A percentile compares a stretch with the other conserved stretches of the same genome.
These are phyloP conservation scores for Lolium rigidum DNA, from an alignment of 176 grass and related monocot genomes.

Conservation along the genomic window DNA sequence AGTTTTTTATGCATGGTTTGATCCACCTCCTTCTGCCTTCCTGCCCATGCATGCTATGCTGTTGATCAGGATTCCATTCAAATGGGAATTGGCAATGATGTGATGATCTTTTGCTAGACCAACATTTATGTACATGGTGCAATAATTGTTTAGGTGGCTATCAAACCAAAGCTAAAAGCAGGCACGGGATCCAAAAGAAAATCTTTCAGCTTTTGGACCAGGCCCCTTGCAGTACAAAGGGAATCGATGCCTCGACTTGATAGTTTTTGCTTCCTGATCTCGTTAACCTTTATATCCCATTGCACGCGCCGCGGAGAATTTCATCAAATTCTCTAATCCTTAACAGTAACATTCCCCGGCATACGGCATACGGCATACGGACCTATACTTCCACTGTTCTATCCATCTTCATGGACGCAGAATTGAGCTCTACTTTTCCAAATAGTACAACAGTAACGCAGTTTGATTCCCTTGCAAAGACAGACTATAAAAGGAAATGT, in stretches of 20 bases:
- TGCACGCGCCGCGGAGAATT: conserved; percentile 6
- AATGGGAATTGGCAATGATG: conserved; percentile 5
- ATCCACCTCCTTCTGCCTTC: not conserved
- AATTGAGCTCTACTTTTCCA: conserved; percentile 29
- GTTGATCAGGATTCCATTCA: conserved; percentile 43
- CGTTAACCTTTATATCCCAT: conserved; percentile 45
- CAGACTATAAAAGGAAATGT: conserved; percentile 36
- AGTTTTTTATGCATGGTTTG: conserved; percentile 8
- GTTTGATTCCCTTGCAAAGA: conserved; percentile 43
- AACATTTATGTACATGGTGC: conserved; percentile 4
- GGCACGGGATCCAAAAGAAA: conserved; percentile 49
- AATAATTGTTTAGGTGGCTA: conserved; percentile 49
- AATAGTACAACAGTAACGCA: conserved; percentile 38
- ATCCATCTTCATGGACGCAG: conserved; percentile 9
- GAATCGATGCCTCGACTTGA: conserved; percentile 63
- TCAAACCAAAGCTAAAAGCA: conserved; percentile 56
- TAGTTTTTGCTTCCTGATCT: conserved; percentile 49
- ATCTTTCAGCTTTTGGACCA: conserved; percentile 44
- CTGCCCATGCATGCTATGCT: conserved; percentile 33
- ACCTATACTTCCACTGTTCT: conserved; percentile 45
- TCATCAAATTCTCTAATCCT: conserved; percentile 39
- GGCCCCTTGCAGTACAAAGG: conserved; percentile 44
- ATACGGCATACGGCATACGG: conserved; percentile 46
- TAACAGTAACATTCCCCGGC: conserved; percentile 38
- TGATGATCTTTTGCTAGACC: conserved; percentile 37